Conservation (phyloP, 495 filamentous ascomycete genomes). For the Neurospora sp. region DNA sequence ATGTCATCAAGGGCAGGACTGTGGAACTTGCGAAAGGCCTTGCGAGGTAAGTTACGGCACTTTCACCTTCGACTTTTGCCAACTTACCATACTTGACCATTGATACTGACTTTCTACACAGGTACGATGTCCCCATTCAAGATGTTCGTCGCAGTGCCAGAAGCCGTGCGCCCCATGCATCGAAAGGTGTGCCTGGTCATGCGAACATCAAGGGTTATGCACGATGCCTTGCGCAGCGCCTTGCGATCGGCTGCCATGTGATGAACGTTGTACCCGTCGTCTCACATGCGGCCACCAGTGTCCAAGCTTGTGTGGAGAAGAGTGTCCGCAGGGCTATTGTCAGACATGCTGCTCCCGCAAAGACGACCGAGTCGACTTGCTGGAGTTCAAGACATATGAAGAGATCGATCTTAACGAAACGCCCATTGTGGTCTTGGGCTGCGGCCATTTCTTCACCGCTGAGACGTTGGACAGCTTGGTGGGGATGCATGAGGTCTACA, state of each 20-base stretch:
- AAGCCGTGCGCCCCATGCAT: too few species aligned
- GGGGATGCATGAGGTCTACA: constrained; percentile 50
- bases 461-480: constrained; percentile 57
- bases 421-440: constrained; percentile 38
- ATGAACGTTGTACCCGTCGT: constrained; percentile 44
- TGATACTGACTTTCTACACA: too few species aligned
- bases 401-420: constrained; percentile 12
- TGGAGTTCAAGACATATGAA: constrained; percentile 13
- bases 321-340: constrained; percentile 49
- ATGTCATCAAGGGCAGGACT: too few species aligned
- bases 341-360: constrained; percentile 40
- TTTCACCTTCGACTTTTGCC: too few species aligned
- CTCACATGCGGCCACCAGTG: constrained; percentile 55
- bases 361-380: constrained; percentile 26
- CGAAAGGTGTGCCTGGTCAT: constrained; percentile 14
- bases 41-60: too few species aligned
- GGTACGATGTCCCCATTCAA: too few species aligned
- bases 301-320: constrained; percentile 43
- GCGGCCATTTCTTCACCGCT: constrained; percentile 56
- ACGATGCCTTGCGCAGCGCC: constrained; percentile 64
- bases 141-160: too few species aligned
- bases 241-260: constrained; percentile 60
- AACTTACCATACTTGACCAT: too few species aligned
- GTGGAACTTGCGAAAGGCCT: too few species aligned
- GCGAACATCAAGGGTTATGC: constrained; percentile 45